Base-by-base conservation (phyloP, 2,329 filamentous ascomycete species). In the Coniochaeta ligniaria region DNA sequence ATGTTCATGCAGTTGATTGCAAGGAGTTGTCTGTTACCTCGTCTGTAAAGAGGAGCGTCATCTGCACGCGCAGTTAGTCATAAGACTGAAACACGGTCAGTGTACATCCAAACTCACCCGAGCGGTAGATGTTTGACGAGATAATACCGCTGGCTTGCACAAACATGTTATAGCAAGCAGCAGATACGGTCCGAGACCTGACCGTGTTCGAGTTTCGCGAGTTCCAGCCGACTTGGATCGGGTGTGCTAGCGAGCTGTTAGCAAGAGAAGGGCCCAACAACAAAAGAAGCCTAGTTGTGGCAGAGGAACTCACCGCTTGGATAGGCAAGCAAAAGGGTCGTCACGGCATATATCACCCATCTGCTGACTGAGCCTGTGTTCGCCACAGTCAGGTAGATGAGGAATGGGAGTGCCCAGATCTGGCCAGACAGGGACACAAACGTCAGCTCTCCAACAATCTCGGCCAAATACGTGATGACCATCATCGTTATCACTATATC, bases 131-230 rank as follows among this genome's bases (percentile, higher is more conserved):
- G 61, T 78, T 78, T 35, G 72, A 71, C 1, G 69, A 64, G 57
- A 77, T 76, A 35, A 80, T 75, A 0, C 69, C 71, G n/a, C 73
- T 72, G 0, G 74, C 72, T 64, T 81, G 78, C 1, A 77, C 74
- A 31, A 72, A 76, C 77, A 81, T 81, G 66, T 88, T 88, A 71
- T 88, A 88, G n/a, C 84, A 72, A 0, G 83, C 85, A 0, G 84
- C 81, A 0, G 83, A 83, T 1, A 90, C 83, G 1, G 86, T 83
- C 7, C 86, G 76, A 6, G 82, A 84, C 12, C 85, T 77, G 11
- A 89, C 84, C 1, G 80, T 78, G 63, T 86, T 85, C 2, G 84
- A 81, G 67, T 89, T 89, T 57, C 82, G 75, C 1, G 75, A 78
- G 64, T 76, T 77, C 76, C 78, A 81, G 24, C 69, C 76, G 3